phyloP scores from a whole-genome alignment of 2,329 filamentous ascomycete genomes.

The Beauveria sp. region DNA sequence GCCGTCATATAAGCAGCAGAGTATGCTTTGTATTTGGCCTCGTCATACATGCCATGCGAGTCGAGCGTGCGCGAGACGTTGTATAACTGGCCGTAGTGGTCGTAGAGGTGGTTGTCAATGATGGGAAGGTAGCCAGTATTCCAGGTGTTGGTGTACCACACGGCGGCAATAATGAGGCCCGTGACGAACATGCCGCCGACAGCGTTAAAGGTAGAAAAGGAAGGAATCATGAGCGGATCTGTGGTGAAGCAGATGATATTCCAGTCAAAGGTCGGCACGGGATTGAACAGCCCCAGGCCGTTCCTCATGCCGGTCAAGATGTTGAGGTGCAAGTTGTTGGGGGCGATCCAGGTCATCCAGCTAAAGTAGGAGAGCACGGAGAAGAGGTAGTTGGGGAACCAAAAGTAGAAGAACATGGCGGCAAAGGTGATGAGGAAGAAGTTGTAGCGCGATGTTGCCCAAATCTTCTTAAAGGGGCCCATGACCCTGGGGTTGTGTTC shows the following conservation, averaged over 20 bases:
- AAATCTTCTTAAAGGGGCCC: constrained; percentile 26
- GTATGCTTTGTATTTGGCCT: constrained; percentile 44
- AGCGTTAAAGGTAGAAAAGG: constrained; percentile 23
- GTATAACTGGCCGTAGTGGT: constrained; percentile 47
- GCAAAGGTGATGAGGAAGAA: constrained; percentile 33
- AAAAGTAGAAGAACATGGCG: constrained; percentile 41
- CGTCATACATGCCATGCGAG: constrained; percentile 39
- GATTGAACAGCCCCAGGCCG: constrained; percentile 32
- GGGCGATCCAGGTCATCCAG: constrained; percentile 41
- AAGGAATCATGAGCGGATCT: constrained; percentile 14
- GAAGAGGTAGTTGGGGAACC: constrained; percentile 41
- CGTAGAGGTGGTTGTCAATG: constrained; percentile 45
- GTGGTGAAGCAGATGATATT: constrained; percentile 24
- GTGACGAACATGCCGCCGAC: constrained; percentile 35
- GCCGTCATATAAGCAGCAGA: constrained; percentile 18
- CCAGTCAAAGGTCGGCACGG: constrained; percentile 40
- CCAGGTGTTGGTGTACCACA: constrained; percentile 36
- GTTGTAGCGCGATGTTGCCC: constrained; percentile 29
- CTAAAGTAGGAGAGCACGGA: constrained; percentile 34
- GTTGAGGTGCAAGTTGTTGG: constrained; percentile 23
- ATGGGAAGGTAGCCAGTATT: constrained; percentile 49
- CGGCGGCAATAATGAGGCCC: constrained; percentile 44
- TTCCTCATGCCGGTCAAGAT: constrained; percentile 22
- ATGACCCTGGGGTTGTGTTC: constrained; percentile 15
- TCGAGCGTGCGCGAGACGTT: constrained; percentile 45